Percentiles rank a stretch among this genome's conserved stretches.
Evolutionary conservation across 2,329 filamentous ascomycete species (phyloP).

Genomic region (Apiospora marii): DNA sequence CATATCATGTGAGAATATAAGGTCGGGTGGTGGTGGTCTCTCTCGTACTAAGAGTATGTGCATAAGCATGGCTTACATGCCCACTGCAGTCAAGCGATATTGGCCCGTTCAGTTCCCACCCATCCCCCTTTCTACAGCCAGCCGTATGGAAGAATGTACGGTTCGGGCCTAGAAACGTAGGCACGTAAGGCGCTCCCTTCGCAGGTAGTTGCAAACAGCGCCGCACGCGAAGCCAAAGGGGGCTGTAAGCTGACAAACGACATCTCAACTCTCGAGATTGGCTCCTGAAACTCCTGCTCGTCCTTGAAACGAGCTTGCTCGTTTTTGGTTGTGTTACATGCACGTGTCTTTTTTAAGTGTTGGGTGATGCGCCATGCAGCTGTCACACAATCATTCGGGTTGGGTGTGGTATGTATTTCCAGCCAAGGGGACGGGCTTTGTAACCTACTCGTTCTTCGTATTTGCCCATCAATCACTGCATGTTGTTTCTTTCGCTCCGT

Average conservation of each 20-base stretch:
- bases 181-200: neutral
- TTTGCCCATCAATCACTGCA: neutral
- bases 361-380: constrained; percentile 15
- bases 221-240: neutral
- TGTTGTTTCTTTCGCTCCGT: neutral
- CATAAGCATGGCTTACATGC: neutral
- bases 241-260: constrained; percentile 7
- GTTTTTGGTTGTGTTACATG: neutral
- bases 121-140: neutral
- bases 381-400: neutral
- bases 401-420: neutral
- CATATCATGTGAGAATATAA: constrained; percentile 16
- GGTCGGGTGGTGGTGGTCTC: neutral
- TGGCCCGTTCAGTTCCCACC: neutral
- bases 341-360: neutral
- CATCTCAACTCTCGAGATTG: neutral
- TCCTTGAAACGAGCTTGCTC: constrained; percentile 9
- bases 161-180: no score
- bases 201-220: neutral
- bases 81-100: neutral
- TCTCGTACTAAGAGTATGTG: neutral
- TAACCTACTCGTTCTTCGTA: neutral
- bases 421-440: neutral
- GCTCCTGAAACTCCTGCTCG: neutral
- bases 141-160: neutral